These are phyloP conservation scores for Capsicum rhomboideum DNA, from an alignment of 257 asterid species.

Conservation along the genomic window DNA sequence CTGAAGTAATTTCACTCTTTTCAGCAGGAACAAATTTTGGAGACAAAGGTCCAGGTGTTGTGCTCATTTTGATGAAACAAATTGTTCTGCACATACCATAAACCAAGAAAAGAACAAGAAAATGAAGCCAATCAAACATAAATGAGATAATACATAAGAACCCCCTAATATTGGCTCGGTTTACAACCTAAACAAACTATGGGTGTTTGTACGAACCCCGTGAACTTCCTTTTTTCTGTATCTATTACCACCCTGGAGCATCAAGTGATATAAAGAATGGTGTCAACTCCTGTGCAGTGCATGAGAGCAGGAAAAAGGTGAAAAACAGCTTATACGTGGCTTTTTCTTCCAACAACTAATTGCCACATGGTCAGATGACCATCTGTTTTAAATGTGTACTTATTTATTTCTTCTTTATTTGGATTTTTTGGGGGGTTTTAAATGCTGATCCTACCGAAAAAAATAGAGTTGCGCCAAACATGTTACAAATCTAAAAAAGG, in stretches of 20 bases:
- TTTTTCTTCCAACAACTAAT: neutral
- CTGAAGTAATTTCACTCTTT: slow-evolving; percentile 51
- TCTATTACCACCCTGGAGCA: neutral
- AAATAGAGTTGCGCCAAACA: neutral
- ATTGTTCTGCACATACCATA: slow-evolving; percentile 27
- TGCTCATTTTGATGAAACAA: slow-evolving; percentile 55
- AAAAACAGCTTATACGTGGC: neutral
- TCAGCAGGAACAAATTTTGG: slow-evolving; percentile 74
- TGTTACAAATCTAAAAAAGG: neutral
- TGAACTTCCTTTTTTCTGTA: neutral
- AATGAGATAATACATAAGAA: neutral
- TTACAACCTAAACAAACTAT: neutral
- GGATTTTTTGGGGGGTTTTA: neutral
- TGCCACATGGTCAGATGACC: neutral
- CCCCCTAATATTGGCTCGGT: neutral
- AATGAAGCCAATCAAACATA: neutral
- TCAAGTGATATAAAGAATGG: neutral
- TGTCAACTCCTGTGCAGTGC: neutral
- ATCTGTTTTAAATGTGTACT: neutral
- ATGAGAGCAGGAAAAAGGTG: neutral
- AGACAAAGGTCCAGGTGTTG: slow-evolving; percentile 36
- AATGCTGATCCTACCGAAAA: too few relatives aligned
- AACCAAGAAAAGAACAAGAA: neutral
- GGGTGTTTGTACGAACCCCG: neutral
- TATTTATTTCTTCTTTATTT: neutral